These are phyloP conservation scores for Boletus bicolor DNA, from an alignment of 768 basidiomycete genomes.

Conservation along the genomic window DNA sequence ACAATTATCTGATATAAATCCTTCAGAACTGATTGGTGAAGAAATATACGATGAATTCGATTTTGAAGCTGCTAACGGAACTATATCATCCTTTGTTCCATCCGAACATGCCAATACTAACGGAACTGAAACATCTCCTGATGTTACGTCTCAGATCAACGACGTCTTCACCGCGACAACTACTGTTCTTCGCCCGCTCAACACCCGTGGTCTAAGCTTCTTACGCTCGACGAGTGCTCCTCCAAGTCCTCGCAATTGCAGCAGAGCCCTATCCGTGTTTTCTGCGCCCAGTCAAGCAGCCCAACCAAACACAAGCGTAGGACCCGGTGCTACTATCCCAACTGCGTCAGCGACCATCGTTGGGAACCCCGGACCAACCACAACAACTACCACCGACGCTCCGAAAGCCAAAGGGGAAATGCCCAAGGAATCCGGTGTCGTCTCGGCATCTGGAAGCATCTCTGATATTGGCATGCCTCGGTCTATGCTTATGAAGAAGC, in stretches of 20 bases:
- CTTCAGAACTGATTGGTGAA: constrained; percentile 81
- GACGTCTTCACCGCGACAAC: constrained; percentile 16
- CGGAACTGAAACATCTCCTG: constrained; percentile 14
- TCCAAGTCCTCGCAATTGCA: constrained; percentile 43
- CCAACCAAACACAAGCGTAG: neutral
- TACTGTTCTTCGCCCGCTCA: constrained; percentile 38
- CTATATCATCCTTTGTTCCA: constrained; percentile 42
- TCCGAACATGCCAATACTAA: constrained; percentile 32
- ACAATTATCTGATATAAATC: neutral
- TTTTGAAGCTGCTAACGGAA: constrained; percentile 64
- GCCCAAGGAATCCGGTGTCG: neutral
- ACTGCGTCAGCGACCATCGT: neutral
- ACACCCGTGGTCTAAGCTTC: constrained; percentile 48
- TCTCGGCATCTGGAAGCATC: neutral
- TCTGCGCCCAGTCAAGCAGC: constrained; percentile 4
- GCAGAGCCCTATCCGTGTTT: constrained; percentile 2
- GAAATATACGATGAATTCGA: constrained; percentile 94
- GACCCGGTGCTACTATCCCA: neutral
- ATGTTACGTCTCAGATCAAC: constrained; percentile 3
- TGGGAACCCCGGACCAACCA: neutral
- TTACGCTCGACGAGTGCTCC: constrained; percentile 58
- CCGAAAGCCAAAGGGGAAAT: constrained; percentile 1
- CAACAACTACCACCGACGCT: neutral
- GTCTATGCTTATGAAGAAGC: constrained; percentile 15
- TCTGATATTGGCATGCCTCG: neutral